Evolutionary conservation across 306 rosid species (phyloP).

Genomic region (Medicago ruthenica): DNA sequence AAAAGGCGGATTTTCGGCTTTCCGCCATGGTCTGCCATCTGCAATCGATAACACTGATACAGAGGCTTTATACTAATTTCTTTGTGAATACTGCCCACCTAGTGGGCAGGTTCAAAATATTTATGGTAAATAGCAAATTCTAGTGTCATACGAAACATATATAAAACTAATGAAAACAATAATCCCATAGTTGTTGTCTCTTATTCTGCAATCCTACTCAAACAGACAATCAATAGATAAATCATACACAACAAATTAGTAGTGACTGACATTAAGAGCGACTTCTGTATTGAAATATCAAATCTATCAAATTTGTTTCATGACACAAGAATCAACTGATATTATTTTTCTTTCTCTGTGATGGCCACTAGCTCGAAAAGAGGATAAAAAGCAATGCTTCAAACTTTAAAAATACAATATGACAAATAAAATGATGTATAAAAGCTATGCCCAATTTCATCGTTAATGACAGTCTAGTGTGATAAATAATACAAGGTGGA

Average conservation of each 20-base stretch:
- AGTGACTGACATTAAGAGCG: slow-evolving; percentile 11
- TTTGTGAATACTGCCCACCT: slow-evolving; percentile 7
- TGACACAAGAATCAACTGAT: slow-evolving; percentile 27
- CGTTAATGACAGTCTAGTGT: slow-evolving; percentile 40
- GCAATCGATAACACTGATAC: not conserved
- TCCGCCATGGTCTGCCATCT: not conserved
- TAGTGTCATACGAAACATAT: not conserved
- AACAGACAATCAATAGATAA: slow-evolving; percentile 13
- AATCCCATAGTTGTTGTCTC: slow-evolving; percentile 9
- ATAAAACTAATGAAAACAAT: slow-evolving; percentile 8
- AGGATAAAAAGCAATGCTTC: slow-evolving; percentile 33
- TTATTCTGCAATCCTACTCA: slow-evolving; percentile 12
- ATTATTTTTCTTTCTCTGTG: slow-evolving; percentile 25
- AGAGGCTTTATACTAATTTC: slow-evolving; percentile 5
- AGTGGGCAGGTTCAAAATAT: slow-evolving; percentile 2
- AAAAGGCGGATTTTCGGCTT: not conserved
- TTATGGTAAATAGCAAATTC: slow-evolving; percentile 13
- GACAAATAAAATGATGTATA: slow-evolving; percentile 35
- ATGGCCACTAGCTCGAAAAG: slow-evolving; percentile 22
- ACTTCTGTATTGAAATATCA: slow-evolving; percentile 16
- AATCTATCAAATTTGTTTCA: slow-evolving; percentile 14
- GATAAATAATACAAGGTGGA: slow-evolving; percentile 48
- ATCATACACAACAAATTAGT: slow-evolving; percentile 1
- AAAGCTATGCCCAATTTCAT: slow-evolving; percentile 42
- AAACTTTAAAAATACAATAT: slow-evolving; percentile 26